A percentile compares a stretch with the other conserved stretches of the same genome.
phyloP scores from a whole-genome alignment of 208 protist species.

The Naegleria gruberi region DNA sequence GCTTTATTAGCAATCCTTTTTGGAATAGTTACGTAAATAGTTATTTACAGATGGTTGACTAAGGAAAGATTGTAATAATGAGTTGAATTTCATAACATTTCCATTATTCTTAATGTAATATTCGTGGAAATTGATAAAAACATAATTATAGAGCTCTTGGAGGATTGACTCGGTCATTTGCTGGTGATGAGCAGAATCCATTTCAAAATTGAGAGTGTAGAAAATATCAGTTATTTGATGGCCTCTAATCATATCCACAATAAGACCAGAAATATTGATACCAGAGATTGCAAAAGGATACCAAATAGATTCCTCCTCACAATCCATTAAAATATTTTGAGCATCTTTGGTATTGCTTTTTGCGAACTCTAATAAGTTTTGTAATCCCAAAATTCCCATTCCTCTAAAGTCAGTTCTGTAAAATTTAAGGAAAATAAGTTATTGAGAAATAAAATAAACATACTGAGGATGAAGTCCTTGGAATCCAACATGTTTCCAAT shows the following conservation, averaged over 20 bases:
- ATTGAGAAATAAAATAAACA: neutral
- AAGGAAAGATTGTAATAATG: neutral
- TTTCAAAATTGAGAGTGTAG: neutral
- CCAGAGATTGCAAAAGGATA: neutral
- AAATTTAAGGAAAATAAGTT: neutral
- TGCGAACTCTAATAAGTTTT: neutral
- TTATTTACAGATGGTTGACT: neutral
- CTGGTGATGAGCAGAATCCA: neutral
- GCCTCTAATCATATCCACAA: neutral
- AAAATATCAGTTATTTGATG: neutral
- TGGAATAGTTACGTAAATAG: too few relatives aligned
- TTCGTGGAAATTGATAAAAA: slow-evolving; percentile 7
- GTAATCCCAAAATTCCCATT: slow-evolving; percentile 4
- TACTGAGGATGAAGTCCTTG: neutral
- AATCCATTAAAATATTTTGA: neutral
- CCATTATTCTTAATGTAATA: neutral
- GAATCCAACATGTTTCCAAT: neutral
- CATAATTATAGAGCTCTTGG: neutral
- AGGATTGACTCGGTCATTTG: neutral
- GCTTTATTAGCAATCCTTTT: too few relatives aligned
- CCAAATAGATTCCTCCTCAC: neutral
- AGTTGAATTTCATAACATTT: slow-evolving; percentile 5
- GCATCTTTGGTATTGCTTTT: neutral
- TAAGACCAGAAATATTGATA: neutral
- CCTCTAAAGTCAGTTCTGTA: slow-evolving; percentile 15